Percentiles rank a stretch among this genome's conserved stretches.
Evolutionary conservation across 345 rosid species (phyloP).

Genomic region (Salix suchowensis): DNA sequence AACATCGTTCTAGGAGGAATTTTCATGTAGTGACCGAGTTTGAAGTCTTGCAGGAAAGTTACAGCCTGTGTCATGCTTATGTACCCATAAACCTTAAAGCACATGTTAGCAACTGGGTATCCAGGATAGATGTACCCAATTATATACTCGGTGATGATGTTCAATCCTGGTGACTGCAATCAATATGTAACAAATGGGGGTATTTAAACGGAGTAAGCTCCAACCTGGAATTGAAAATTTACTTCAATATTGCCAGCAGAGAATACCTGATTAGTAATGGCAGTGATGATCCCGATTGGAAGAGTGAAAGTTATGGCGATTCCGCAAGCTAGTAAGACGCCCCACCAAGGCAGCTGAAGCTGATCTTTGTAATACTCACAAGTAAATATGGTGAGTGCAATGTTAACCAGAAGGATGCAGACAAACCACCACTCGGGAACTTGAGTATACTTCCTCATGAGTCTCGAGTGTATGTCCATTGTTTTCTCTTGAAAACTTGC

Average conservation of each 20-base stretch:
- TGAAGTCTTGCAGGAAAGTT: constrained; percentile 88
- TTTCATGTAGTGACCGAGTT: constrained; percentile 98
- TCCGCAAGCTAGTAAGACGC: constrained; percentile 77
- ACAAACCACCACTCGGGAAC: constrained; percentile 97
- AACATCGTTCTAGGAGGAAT: constrained; percentile 96
- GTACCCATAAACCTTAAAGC: constrained; percentile 96
- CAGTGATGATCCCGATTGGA: constrained; percentile 91
- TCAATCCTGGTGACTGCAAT: constrained; percentile 78
- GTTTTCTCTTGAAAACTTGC: constrained; percentile 61
- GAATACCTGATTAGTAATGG: constrained; percentile 85
- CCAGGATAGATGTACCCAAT: constrained; percentile 97
- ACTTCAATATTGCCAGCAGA: neutral
- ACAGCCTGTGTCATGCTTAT: constrained; percentile 91
- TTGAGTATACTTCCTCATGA: constrained; percentile 71
- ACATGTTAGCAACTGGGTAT: constrained; percentile 93
- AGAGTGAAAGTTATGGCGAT: constrained; percentile 84
- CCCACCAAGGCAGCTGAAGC: constrained; percentile 99
- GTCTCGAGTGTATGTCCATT: constrained; percentile 68
- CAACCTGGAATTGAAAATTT: neutral
- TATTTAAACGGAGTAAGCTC: neutral
- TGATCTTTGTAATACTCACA: constrained; percentile 83
- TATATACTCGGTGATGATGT: constrained; percentile 83
- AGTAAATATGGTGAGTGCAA: constrained; percentile 63
- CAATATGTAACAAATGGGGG: neutral
- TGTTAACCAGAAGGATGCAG: constrained; percentile 55